These are phyloP conservation scores for Ailanthus altissimus DNA, from an alignment of 345 rosid genomes.

Conservation along the genomic window DNA sequence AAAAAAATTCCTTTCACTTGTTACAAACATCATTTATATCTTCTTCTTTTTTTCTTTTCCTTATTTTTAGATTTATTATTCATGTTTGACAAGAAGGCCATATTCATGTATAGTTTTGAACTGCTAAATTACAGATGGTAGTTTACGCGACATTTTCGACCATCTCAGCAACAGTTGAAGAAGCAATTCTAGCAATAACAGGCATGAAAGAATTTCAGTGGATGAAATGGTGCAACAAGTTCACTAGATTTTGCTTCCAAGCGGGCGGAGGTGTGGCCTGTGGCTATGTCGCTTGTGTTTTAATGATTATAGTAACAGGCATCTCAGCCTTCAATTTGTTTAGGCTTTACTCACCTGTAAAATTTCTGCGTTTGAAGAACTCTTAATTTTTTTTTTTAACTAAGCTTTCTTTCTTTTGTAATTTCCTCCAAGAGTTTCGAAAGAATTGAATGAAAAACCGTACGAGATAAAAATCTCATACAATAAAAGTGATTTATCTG, in stretches of 20 bases:
- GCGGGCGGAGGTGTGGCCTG: slow-evolving; percentile 50
- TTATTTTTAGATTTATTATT: not conserved
- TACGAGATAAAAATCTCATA: too few species aligned
- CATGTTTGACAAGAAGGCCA: not conserved
- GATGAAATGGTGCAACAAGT: slow-evolving; percentile 70
- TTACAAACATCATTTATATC: not conserved
- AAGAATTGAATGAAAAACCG: too few species aligned
- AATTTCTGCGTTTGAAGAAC: slow-evolving; percentile 44
- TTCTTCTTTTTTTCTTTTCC: not conserved
- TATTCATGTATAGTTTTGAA: not conserved
- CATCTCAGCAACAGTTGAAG: slow-evolving; percentile 43
- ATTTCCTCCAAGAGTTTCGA: not conserved
- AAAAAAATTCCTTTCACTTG: not conserved
- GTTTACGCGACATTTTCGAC: slow-evolving; percentile 52
- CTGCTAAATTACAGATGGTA: slow-evolving; percentile 36
- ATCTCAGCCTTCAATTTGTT: slow-evolving; percentile 68
- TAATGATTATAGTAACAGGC: slow-evolving; percentile 41
- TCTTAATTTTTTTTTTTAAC: not conserved
- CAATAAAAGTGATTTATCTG: too few species aligned
- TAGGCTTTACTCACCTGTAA: slow-evolving; percentile 61
- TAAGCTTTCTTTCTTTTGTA: not conserved
- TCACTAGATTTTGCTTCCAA: slow-evolving; percentile 67
- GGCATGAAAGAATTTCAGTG: slow-evolving; percentile 62
- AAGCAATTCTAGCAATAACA: slow-evolving; percentile 42
- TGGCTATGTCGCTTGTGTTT: slow-evolving; percentile 34